Conservation (phyloP, 257 asterid species). For the Petrea volubilis region DNA sequence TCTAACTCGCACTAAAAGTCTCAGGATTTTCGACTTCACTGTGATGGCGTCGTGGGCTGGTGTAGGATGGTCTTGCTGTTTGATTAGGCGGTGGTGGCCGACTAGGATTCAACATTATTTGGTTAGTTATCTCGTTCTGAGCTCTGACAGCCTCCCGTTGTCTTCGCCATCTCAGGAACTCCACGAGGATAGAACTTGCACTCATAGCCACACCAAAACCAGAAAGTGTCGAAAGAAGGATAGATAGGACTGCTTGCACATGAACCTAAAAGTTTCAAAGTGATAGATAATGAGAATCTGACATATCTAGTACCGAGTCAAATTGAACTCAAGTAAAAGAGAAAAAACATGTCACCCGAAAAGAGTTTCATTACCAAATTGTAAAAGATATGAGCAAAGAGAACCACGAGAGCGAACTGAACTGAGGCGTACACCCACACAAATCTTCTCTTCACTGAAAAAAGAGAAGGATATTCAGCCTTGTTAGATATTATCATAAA, state of each 20-base stretch:
- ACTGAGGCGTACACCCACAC: slow-evolving; percentile 84
- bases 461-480: neutral
- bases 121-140: slow-evolving; percentile 33
- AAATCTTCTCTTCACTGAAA: slow-evolving; percentile 67
- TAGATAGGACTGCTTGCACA: slow-evolving; percentile 69
- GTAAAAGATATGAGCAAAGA: slow-evolving; percentile 78
- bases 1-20: slow-evolving; percentile 42
- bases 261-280: slow-evolving; percentile 44
- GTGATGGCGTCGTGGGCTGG: slow-evolving; percentile 35
- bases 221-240: slow-evolving; percentile 75
- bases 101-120: slow-evolving; percentile 34
- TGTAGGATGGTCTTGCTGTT: slow-evolving; percentile 26
- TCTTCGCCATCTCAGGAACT: slow-evolving; percentile 71
- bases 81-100: slow-evolving; percentile 39
- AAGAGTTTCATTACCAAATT: slow-evolving; percentile 50
- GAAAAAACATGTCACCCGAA: neutral
- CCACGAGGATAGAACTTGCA: slow-evolving; percentile 68
- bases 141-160: slow-evolving; percentile 34
- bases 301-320: neutral
- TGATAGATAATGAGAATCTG: neutral
- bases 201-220: slow-evolving; percentile 89
- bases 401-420: slow-evolving; percentile 80
- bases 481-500: neutral
- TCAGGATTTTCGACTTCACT: slow-evolving; percentile 55
- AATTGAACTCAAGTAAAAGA: neutral